These are phyloP conservation scores for Lizonia empirigonia DNA, from an alignment of 2,329 filamentous ascomycete genomes.

Conservation along the genomic window DNA sequence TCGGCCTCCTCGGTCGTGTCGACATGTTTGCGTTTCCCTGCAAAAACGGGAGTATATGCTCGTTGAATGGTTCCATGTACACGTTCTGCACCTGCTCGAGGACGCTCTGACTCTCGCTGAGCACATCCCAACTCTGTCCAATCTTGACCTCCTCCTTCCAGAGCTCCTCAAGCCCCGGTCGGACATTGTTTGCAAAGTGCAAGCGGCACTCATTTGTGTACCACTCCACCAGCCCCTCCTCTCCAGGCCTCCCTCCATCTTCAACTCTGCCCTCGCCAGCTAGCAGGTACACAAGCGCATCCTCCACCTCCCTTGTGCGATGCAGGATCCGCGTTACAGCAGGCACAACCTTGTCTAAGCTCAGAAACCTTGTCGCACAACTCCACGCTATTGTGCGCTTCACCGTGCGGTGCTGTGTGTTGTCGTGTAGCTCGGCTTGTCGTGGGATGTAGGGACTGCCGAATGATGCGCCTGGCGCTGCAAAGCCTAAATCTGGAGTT, in stretches of 20 bases:
- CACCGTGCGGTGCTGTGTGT: constrained; percentile 41
- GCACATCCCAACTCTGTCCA: constrained; percentile 36
- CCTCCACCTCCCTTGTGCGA: constrained; percentile 41
- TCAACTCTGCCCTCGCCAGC: constrained; percentile 41
- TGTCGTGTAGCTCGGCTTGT: constrained; percentile 44
- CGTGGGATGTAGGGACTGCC: constrained; percentile 42
- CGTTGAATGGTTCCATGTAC: constrained; percentile 46
- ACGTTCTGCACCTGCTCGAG: constrained; percentile 46
- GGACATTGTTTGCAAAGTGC: constrained; percentile 49
- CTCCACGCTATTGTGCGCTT: constrained; percentile 53
- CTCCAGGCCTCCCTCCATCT: constrained; percentile 23
- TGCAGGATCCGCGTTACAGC: constrained; percentile 22
- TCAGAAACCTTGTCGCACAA: constrained; percentile 52
- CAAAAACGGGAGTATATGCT: constrained; percentile 43
- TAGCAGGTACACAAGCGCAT: constrained; percentile 45
- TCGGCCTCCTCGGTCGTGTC: constrained; percentile 46
- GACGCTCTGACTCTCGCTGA: constrained; percentile 45
- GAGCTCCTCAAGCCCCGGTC: constrained; percentile 32
- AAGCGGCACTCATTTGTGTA: constrained; percentile 52
- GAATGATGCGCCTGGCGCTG: constrained; percentile 48
- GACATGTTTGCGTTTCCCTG: constrained; percentile 29
- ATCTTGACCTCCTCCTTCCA: constrained; percentile 40
- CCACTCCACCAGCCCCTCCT: constrained; percentile 51
- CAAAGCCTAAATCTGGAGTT: constrained; percentile 52
- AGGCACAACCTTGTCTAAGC: constrained; percentile 37